Base-by-base conservation (phyloP, 2,329 filamentous ascomycete genomes). In the Tolypocladium capitatum region DNA sequence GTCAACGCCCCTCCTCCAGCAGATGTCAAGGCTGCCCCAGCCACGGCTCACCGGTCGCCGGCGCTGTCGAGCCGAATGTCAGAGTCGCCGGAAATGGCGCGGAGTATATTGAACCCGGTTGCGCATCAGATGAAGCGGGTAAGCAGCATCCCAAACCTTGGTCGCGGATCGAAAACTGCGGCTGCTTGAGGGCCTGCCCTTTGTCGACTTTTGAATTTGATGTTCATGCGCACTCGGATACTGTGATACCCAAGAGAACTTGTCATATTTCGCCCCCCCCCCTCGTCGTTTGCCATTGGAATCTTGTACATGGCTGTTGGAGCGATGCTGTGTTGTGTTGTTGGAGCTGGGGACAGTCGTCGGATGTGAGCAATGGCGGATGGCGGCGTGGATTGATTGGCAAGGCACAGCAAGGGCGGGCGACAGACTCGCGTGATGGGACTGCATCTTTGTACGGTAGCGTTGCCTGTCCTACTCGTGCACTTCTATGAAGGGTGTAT, bases 1-100 rank as follows among this genome's bases (percentile, higher is more conserved):
- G 45, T 44, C 27, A 30, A 49, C 31, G 49, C 42, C 11, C 48
- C 56, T 18, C 42, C 55, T 5, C 33, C 54, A 40, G 47, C 48
- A 1, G 58, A 61, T 11, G 41, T 48, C 30, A 64, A 61, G 46
- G 35, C 58, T 7, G 43, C 42, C n/a, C 47, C 55, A 14, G 50
- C 51, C n/a, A 43, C 55, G 3, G 56, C 52, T 30, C 55, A 57
- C 13, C 54, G 57, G 42, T 60, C 64, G 32, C 58, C 61, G 20
- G 56, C 57, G 27, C 43, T 59, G 14, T 46, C 58, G 10, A 55
- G 50, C 40, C 57, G 57, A 11, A 48, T 61, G 31, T 68, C 69
- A 10, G 68, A 64, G 30, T 72, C 71, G 1, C 68, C 70, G n/a
- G 69, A 73, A 53, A 56, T 72, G 50, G 61, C 68, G 41, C 64